Percentiles rank a stretch among this genome's conserved stretches.
phyloP scores from a whole-genome alignment of 1,284 basidiomycete genomes.

The Pholiota adiposa region DNA sequence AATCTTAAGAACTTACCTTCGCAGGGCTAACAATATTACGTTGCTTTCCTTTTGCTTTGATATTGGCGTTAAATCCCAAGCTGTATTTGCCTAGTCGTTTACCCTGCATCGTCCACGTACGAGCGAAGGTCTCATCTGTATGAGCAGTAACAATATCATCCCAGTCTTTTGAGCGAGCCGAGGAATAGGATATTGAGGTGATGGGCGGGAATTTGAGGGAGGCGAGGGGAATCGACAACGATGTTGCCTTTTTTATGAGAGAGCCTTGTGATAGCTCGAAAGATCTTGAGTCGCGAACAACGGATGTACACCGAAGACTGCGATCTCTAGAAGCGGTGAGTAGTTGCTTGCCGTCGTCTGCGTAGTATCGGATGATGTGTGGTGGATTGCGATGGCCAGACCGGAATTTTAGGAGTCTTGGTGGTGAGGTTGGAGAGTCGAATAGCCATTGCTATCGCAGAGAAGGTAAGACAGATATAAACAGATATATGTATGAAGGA shows the following conservation, averaged over 20 bases:
- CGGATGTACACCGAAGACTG: conserved; percentile 86
- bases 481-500: neutral
- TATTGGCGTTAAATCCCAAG: conserved; percentile 51
- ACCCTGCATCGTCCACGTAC: conserved; percentile 87
- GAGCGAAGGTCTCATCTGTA: conserved; percentile 76
- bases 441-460: conserved; percentile 91
- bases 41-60: conserved; percentile 54
- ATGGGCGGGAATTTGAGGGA: conserved; percentile 85
- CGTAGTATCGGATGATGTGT: conserved; percentile 93
- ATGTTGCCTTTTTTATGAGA: conserved; percentile 83
- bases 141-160: conserved; percentile 95
- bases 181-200: conserved; percentile 79
- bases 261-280: conserved; percentile 96
- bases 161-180: conserved; percentile 92
- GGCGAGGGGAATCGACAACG: conserved; percentile 78
- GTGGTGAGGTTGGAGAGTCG: conserved; percentile 86
- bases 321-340: conserved; percentile 89
- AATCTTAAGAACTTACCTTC: conserved; percentile 49
- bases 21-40: conserved; percentile 54
- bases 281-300: conserved; percentile 92
- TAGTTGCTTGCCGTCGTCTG: conserved; percentile 94
- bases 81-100: conserved; percentile 83
- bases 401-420: conserved; percentile 88
- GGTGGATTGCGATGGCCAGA: conserved; percentile 94
- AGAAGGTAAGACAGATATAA: neutral